Percentiles rank a stretch among this genome's conserved stretches.
Conservation (phyloP, 2,329 filamentous ascomycete species). For the Colletotrichum cereale region DNA sequence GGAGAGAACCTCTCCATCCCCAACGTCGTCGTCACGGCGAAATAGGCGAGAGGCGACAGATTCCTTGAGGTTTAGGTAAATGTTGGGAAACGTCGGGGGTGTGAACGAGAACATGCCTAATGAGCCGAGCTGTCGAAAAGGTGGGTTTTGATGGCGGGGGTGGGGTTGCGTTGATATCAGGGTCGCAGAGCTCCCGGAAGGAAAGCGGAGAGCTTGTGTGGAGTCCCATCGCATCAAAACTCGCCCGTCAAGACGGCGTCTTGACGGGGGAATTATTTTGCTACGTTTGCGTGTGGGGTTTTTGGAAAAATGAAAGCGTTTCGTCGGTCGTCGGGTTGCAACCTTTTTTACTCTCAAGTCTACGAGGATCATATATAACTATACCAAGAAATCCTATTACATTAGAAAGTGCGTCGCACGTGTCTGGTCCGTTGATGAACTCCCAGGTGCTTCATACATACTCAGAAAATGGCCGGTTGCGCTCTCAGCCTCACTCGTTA, state of each 20-base stretch:
- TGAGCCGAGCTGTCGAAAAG: slow-evolving; percentile 22
- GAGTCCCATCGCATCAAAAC: slow-evolving; percentile 2
- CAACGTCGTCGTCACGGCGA: slow-evolving; percentile 31
- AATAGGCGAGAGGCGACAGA: slow-evolving; percentile 8
- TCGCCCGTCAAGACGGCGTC: neutral
- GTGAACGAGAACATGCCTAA: slow-evolving; percentile 4
- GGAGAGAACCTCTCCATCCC: slow-evolving; percentile 30
- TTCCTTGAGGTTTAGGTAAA: neutral
- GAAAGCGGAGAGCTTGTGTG: slow-evolving; percentile 24
- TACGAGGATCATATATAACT: slow-evolving; percentile 20
- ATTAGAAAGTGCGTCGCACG: neutral
- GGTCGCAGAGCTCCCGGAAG: slow-evolving; percentile 1
- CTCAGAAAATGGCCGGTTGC: neutral
- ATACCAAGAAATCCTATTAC: slow-evolving; percentile 9
- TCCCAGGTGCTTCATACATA: neutral
- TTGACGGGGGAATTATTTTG: neutral
- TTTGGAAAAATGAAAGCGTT: slow-evolving; percentile 1
- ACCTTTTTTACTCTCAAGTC: neutral
- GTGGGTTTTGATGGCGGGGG: slow-evolving; percentile 15
- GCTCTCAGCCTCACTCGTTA: neutral
- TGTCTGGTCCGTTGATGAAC: neutral
- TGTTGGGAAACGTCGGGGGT: too few relatives aligned
- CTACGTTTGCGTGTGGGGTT: neutral
- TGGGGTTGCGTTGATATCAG: slow-evolving; percentile 31
- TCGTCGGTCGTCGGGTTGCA: neutral